Evolutionary conservation across 2,329 filamentous ascomycete genomes (phyloP).

Genomic region (Podosphaera fusca): DNA sequence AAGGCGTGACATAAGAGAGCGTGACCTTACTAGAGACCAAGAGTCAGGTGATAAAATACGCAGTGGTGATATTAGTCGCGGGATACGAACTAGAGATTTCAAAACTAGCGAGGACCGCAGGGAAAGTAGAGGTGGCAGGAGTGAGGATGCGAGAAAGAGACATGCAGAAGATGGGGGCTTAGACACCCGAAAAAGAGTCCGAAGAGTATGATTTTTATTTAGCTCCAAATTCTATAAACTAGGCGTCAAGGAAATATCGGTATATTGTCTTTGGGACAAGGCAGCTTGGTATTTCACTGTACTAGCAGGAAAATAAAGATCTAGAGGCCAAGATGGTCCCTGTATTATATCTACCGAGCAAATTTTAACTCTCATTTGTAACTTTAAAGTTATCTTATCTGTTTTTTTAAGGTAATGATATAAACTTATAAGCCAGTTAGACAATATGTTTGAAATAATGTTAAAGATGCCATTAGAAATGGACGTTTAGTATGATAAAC

Average conservation of each 20-base stretch:
- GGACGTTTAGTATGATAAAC: no score
- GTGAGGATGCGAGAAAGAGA: slow-evolving; percentile 13
- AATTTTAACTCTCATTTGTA: neutral
- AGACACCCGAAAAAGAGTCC: slow-evolving; percentile 13
- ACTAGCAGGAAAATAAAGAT: neutral
- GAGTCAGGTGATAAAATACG: slow-evolving; percentile 7
- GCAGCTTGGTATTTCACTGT: neutral
- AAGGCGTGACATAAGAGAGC: slow-evolving; percentile 9
- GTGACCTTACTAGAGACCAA: slow-evolving; percentile 4
- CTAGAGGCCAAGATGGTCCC: neutral
- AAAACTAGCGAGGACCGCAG: slow-evolving; percentile 9
- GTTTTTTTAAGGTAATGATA: no score
- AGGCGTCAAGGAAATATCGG: neutral
- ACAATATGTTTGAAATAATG: no score
- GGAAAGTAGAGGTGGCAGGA: slow-evolving; percentile 10
- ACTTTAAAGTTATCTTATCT: neutral
- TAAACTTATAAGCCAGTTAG: no score
- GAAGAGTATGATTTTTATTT: neutral
- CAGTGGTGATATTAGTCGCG: slow-evolving; percentile 7
- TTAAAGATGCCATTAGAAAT: no score
- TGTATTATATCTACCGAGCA: neutral
- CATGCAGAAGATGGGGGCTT: slow-evolving; percentile 11
- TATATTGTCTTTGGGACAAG: neutral
- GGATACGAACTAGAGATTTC: slow-evolving; percentile 6
- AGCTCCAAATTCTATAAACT: neutral